phyloP scores from a whole-genome alignment of 2,329 filamentous ascomycete genomes.

The Chaetomiaceae sp. region DNA sequence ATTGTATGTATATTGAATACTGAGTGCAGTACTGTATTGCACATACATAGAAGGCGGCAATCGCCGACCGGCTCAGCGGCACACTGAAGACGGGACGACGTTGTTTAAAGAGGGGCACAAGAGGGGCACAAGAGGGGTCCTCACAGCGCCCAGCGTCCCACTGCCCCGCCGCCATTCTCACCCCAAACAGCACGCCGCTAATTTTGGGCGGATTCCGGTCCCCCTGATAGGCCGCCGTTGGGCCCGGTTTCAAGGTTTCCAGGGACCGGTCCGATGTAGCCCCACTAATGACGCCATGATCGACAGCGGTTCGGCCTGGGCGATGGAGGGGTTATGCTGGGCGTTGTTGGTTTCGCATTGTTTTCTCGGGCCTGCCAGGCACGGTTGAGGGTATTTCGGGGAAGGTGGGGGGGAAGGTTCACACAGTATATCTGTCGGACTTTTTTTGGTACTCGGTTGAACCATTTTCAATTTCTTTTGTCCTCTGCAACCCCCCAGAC shows the following conservation, averaged over 20 bases:
- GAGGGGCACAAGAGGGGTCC: neutral
- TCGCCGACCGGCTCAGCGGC: too few relatives aligned
- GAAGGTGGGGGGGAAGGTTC: neutral
- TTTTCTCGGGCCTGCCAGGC: neutral
- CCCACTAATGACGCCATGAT: conserved; percentile 17
- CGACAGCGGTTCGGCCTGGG: neutral
- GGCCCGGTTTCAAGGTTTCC: conserved; percentile 9
- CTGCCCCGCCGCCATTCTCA: neutral
- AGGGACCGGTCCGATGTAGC: conserved; percentile 4
- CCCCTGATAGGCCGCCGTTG: conserved; percentile 5
- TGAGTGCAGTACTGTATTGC: neutral
- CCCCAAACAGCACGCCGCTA: neutral
- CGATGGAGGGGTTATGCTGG: conserved; percentile 3
- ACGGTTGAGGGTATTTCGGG: neutral
- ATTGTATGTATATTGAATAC: too few relatives aligned
- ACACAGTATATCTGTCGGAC: too few relatives aligned
- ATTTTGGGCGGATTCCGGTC: conserved; percentile 2
- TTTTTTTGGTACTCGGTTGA: too few relatives aligned
- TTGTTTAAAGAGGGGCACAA: neutral
- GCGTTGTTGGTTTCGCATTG: conserved; percentile 10
- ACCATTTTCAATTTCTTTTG: neutral
- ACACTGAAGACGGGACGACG: neutral
- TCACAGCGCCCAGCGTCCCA: neutral
- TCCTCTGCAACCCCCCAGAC: neutral
- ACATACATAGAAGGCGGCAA: neutral